Percentiles rank a stretch among this genome's conserved stretches.
These are phyloP conservation scores for Backusella luteola DNA, from an alignment of 192 early-diverging fungal genomes.

Conservation along the genomic window DNA sequence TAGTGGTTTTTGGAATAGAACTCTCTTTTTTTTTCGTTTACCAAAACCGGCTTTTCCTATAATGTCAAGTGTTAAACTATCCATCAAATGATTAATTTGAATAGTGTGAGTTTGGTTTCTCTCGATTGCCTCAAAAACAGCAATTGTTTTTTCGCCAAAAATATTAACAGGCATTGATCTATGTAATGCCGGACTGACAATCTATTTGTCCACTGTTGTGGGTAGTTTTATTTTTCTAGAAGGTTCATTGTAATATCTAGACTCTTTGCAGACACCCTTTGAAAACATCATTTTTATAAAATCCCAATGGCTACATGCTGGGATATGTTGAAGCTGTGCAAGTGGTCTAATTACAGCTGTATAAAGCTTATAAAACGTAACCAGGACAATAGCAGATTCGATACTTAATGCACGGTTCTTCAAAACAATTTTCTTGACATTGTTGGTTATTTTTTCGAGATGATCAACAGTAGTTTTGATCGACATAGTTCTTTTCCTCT, in stretches of 20 bases:
- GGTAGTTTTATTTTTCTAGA: neutral
- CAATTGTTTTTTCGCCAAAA: too few species aligned
- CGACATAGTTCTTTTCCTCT: too few species aligned
- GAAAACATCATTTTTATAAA: neutral
- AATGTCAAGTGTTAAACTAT: neutral
- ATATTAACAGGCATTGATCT: too few species aligned
- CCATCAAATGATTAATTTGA: too few species aligned
- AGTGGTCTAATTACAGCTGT: neutral
- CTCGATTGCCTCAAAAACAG: too few species aligned
- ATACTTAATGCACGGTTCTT: neutral
- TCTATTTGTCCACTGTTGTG: too few species aligned
- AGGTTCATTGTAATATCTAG: neutral
- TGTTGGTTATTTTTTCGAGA: neutral
- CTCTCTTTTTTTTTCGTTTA: neutral
- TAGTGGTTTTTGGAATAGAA: too few species aligned
- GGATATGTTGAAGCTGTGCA: neutral
- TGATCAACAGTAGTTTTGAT: neutral
- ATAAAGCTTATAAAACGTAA: neutral
- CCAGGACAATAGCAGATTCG: neutral
- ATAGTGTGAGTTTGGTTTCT: too few species aligned
- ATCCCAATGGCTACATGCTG: neutral
- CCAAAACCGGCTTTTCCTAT: neutral
- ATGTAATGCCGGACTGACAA: too few species aligned
- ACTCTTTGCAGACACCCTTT: neutral
- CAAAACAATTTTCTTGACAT: neutral